Conservation (phyloP, 1,284 basidiomycete species). For the Flammula alnicola region DNA sequence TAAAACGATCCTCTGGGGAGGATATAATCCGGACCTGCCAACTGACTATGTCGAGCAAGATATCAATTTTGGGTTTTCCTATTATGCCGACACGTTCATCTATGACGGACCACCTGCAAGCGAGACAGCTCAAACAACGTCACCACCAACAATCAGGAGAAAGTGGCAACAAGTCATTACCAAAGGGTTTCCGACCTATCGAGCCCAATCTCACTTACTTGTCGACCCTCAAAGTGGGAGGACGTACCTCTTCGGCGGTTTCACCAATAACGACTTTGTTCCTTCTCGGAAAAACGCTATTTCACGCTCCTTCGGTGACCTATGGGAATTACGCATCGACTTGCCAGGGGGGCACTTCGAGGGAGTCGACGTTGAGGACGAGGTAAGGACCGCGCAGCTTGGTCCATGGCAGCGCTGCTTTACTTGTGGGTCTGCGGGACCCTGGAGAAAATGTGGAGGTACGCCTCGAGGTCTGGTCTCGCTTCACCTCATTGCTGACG, state of each 20-base stretch:
- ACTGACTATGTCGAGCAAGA: too few species aligned
- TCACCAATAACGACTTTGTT: too few species aligned
- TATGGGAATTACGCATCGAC: slow-evolving; percentile 43
- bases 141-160: slow-evolving; percentile 14
- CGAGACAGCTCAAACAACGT: neutral
- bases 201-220: slow-evolving; percentile 25
- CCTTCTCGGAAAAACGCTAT: too few species aligned
- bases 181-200: slow-evolving; percentile 30
- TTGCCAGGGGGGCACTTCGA: slow-evolving; percentile 40
- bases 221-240: slow-evolving; percentile 38
- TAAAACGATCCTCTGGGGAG: too few species aligned
- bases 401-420: slow-evolving; percentile 51
- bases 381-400: slow-evolving; percentile 38
- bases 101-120: slow-evolving; percentile 12
- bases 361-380: slow-evolving; percentile 40
- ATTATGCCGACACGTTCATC: slow-evolving; percentile 14
- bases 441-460: slow-evolving; percentile 46
- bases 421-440: slow-evolving; percentile 39
- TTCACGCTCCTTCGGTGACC: too few species aligned
- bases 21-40: too few species aligned
- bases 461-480: too few species aligned
- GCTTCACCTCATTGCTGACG: too few species aligned
- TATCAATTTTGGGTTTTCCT: too few species aligned
- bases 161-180: slow-evolving; percentile 34
- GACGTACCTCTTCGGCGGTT: too few species aligned